Conservation (phyloP, 345 rosid genomes). For the Xanthoceras sorbifolium region DNA sequence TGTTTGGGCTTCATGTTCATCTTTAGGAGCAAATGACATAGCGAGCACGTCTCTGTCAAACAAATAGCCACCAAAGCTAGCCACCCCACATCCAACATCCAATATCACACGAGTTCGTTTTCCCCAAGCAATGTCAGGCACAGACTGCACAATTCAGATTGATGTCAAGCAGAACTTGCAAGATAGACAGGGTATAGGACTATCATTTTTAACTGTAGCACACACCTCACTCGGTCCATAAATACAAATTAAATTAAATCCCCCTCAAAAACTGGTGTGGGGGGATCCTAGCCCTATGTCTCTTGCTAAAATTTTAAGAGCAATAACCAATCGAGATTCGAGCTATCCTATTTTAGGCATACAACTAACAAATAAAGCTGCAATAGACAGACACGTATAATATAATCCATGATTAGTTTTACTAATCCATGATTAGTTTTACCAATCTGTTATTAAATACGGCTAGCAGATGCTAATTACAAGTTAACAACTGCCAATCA, state of each 20-base stretch:
- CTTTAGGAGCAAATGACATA: conserved; percentile 98
- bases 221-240: background rate
- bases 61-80: conserved; percentile 96
- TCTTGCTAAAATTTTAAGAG: background rate
- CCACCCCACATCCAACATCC: conserved; percentile 99
- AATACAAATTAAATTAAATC: background rate
- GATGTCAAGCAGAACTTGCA: conserved; percentile 20
- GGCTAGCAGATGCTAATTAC: background rate
- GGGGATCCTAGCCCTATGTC: background rate
- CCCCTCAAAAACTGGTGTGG: background rate
- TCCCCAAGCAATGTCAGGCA: conserved; percentile 83
- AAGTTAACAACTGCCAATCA: background rate
- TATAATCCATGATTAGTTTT: background rate
- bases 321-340: background rate
- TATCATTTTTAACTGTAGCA: background rate
- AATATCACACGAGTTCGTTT: conserved; percentile 75
- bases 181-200: background rate
- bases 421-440: background rate
- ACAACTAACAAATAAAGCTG: background rate
- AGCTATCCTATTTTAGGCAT: background rate
- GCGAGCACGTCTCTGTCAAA: conserved; percentile 83
- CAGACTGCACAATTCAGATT: conserved; percentile 57
- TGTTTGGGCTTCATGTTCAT: conserved; percentile 98
- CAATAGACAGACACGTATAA: background rate
- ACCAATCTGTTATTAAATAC: background rate